These are phyloP conservation scores for Colletotrichum gloeosporioides DNA, from an alignment of 2,329 filamentous ascomycete species.

Conservation along the genomic window DNA sequence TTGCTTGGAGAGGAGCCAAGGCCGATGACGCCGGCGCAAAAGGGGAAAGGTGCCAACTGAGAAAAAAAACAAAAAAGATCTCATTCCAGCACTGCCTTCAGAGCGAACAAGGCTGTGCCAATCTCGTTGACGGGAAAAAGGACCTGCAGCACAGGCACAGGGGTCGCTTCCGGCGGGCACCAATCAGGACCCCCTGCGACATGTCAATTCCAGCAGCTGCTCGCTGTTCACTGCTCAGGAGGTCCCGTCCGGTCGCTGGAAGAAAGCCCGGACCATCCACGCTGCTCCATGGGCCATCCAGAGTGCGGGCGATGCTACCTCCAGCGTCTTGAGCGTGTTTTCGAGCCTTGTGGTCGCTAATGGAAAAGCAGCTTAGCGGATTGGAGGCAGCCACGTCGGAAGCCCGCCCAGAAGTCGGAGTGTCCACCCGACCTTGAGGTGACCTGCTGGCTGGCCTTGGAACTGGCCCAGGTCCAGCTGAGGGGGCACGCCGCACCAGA, in stretches of 20 bases:
- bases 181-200: slow-evolving; percentile 5
- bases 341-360: neutral
- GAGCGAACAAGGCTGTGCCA: slow-evolving; percentile 8
- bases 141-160: neutral
- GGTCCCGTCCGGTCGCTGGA: neutral
- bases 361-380: neutral
- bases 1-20: neutral
- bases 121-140: neutral
- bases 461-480: neutral
- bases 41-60: neutral
- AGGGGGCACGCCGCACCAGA: neutral
- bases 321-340: neutral
- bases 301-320: neutral
- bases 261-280: neutral
- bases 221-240: neutral
- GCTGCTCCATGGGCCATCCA: neutral
- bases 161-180: slow-evolving; percentile 11
- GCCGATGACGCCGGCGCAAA: slow-evolving; percentile 19
- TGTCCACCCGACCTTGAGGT: neutral
- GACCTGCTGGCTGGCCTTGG: neutral
- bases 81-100: neutral
- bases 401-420: neutral
- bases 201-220: neutral
- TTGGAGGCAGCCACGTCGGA: neutral
- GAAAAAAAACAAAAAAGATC: neutral